Conservation (phyloP, 202 grass and related monocot genomes). For the Hordeum pubiflorum region DNA sequence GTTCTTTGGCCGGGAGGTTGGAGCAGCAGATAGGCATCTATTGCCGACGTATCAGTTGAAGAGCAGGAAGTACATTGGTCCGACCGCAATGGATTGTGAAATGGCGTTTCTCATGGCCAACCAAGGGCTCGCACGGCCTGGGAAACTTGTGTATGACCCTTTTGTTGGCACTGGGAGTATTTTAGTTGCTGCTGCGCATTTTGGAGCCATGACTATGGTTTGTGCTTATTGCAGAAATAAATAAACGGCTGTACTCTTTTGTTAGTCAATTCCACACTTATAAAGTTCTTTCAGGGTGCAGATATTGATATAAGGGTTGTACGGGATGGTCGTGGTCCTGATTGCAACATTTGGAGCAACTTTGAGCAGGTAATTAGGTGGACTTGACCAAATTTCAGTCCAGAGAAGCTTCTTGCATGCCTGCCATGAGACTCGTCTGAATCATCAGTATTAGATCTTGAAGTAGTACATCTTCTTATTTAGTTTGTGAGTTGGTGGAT, state of each 20-base stretch:
- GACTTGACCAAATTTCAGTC: neutral
- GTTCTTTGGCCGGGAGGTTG: conserved; percentile 89
- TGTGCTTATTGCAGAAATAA: conserved; percentile 16
- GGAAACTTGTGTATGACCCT: conserved; percentile 85
- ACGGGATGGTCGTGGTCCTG: conserved; percentile 79
- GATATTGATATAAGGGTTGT: conserved; percentile 99
- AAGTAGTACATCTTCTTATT: neutral
- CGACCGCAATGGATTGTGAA: conserved; percentile 93
- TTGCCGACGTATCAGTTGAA: conserved; percentile 87
- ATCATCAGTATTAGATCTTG: neutral
- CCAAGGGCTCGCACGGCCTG: conserved; percentile 53
- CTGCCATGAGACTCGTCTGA: neutral
- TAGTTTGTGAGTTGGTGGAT: neutral
- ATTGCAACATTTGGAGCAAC: conserved; percentile 99
- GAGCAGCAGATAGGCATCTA: conserved; percentile 79
- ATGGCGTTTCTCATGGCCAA: conserved; percentile 98
- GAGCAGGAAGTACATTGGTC: conserved; percentile 86
- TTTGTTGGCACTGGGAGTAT: conserved; percentile 94
- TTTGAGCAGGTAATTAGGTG: conserved; percentile 66
- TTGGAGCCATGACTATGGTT: conserved; percentile 98
- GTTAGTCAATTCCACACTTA: conserved; percentile 23
- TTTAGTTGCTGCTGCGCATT: conserved; percentile 88
- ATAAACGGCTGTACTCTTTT: neutral
- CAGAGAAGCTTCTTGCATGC: neutral
- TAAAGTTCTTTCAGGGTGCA: conserved; percentile 77